A percentile compares a stretch with the other conserved stretches of the same genome.
Conservation (phyloP, 768 basidiomycete genomes). For the Chlorophyllum brunneum region DNA sequence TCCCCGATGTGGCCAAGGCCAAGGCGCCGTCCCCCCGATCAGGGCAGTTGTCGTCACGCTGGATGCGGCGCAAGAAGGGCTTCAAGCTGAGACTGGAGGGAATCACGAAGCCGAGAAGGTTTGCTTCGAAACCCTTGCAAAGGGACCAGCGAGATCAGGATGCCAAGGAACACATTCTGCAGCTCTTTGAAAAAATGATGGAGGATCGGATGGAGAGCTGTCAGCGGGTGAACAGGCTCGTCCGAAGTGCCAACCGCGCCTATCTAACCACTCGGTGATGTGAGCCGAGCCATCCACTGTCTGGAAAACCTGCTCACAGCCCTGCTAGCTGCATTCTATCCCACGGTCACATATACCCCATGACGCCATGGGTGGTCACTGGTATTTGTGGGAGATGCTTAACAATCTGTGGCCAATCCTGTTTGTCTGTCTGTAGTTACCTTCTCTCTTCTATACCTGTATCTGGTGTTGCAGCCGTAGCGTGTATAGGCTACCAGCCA, state of each 20-base stretch:
- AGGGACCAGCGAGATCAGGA: constrained; percentile 13
- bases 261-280: constrained; percentile 24
- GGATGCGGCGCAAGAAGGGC: constrained; percentile 57
- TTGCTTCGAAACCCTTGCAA: constrained; percentile 17
- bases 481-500: too few relatives aligned
- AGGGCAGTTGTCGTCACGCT: constrained; percentile 29
- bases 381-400: too few relatives aligned
- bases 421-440: too few relatives aligned
- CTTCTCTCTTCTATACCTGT: too few relatives aligned
- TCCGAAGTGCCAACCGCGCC: constrained; percentile 40
- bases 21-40: constrained; percentile 1
- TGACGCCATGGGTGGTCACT: too few relatives aligned
- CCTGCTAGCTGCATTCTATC: neutral
- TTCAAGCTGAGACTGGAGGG: constrained; percentile 44
- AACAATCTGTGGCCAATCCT: too few relatives aligned
- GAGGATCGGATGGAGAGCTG: constrained; percentile 76
- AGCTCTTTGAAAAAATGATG: constrained; percentile 70
- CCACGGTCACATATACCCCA: neutral
- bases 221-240: constrained; percentile 56
- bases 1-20: neutral
- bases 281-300: neutral
- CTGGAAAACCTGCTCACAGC: constrained; percentile 6
- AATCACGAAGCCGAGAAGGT: constrained; percentile 20
- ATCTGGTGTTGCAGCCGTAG: too few relatives aligned
- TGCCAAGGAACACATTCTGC: constrained; percentile 47